Evolutionary conservation across 192 early-diverging fungal species (phyloP).

Genomic region (Backusella australiensis): DNA sequence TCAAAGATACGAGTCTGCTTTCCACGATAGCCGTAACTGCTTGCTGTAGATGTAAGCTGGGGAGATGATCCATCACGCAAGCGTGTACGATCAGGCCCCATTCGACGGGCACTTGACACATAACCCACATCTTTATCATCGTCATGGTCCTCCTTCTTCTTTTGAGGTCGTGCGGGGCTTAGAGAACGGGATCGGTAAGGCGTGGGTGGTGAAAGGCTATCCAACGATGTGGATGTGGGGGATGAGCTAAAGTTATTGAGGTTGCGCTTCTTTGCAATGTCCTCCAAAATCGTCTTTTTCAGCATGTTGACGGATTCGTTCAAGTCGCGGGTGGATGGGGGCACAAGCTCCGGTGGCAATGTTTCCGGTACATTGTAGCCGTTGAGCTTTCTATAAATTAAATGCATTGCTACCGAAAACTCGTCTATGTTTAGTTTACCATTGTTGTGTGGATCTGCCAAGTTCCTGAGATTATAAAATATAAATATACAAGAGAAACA

Average conservation of each 20-base stretch:
- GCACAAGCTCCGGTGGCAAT: conserved; percentile 83
- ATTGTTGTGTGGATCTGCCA: conserved; percentile 75
- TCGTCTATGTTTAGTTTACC: conserved; percentile 94
- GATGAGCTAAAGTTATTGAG: conserved; percentile 21
- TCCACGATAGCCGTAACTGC: conserved; percentile 34
- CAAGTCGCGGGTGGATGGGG: conserved; percentile 82
- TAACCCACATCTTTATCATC: conserved; percentile 32
- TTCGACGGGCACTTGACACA: conserved; percentile 39
- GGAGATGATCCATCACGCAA: conserved; percentile 8
- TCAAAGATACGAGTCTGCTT: conserved; percentile 36
- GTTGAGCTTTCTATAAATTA: conserved; percentile 86
- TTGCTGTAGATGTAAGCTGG: background rate
- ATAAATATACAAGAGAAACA: background rate
- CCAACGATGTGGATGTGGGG: background rate
- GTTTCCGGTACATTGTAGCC: conserved; percentile 76
- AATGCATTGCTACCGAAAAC: conserved; percentile 96
- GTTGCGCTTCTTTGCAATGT: conserved; percentile 46
- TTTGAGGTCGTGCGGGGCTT: conserved; percentile 10
- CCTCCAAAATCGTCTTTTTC: conserved; percentile 62
- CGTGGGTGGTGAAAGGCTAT: conserved; percentile 5
- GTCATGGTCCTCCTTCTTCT: conserved; percentile 1
- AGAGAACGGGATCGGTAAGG: conserved; percentile 10
- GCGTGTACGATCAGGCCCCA: conserved; percentile 29
- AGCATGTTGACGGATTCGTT: conserved; percentile 61
- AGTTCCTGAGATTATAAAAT: conserved; percentile 45